Percentiles rank a stretch among this genome's conserved stretches.
phyloP scores from a whole-genome alignment of 1,139 yeast species.

The Arxiozyma telluris region DNA sequence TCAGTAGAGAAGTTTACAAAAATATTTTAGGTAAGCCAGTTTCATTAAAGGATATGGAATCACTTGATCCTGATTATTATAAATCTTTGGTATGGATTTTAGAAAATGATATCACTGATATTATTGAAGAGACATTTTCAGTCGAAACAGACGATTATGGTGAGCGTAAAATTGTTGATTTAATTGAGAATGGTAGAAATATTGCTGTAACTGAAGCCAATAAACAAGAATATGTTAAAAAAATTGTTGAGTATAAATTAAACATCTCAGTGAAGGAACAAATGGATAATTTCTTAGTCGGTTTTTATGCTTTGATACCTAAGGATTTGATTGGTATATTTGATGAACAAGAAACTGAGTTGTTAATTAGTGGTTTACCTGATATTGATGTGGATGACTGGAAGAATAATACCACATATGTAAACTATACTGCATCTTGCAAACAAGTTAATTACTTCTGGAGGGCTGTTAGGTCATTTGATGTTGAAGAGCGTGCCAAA shows the following conservation, averaged over 20 bases:
- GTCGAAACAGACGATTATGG: slow-evolving; percentile 94
- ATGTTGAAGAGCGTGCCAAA: slow-evolving; percentile 88
- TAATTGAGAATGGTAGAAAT: slow-evolving; percentile 74
- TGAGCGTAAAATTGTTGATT: slow-evolving; percentile 69
- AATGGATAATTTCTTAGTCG: slow-evolving; percentile 73
- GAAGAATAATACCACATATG: slow-evolving; percentile 78
- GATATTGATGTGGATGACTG: slow-evolving; percentile 94
- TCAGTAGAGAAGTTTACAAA: slow-evolving; percentile 91
- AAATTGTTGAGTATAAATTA: slow-evolving; percentile 79
- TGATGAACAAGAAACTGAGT: slow-evolving; percentile 91
- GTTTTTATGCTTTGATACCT: slow-evolving; percentile 91
- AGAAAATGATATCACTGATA: slow-evolving; percentile 92
- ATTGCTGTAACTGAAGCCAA: slow-evolving; percentile 85
- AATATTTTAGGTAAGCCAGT: slow-evolving; percentile 73
- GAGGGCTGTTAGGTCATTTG: slow-evolving; percentile 95
- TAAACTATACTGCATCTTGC: slow-evolving; percentile 75
- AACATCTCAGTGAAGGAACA: slow-evolving; percentile 81
- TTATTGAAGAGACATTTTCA: slow-evolving; percentile 91
- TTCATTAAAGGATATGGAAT: slow-evolving; percentile 88
- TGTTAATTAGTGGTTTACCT: slow-evolving; percentile 88
- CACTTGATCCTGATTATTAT: slow-evolving; percentile 84
- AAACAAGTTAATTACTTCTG: slow-evolving; percentile 95
- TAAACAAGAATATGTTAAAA: slow-evolving; percentile 79
- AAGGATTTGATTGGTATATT: slow-evolving; percentile 77
- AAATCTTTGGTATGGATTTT: slow-evolving; percentile 94